Evolutionary conservation across 129 eudicot genomes (phyloP).

Genomic region (Lactuca saligna): DNA sequence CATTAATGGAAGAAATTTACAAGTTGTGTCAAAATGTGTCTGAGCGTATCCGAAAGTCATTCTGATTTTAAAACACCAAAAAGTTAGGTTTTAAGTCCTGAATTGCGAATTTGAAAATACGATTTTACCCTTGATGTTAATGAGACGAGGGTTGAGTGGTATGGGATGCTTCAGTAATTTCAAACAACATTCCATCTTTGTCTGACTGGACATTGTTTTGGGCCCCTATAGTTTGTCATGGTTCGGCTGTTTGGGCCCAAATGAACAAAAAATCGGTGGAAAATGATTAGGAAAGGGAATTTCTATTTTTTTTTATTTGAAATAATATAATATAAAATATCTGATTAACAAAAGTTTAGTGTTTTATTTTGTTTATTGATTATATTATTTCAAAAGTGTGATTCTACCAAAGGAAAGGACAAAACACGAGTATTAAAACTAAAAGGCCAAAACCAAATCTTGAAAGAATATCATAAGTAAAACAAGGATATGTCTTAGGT

Average conservation of each 20-base stretch:
- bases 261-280: slow-evolving; percentile 27
- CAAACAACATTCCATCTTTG: slow-evolving; percentile 7
- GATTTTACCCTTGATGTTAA: background rate
- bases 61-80: slow-evolving; percentile 34
- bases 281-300: slow-evolving; percentile 1
- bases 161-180: slow-evolving; percentile 17
- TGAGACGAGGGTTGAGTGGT: background rate
- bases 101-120: background rate
- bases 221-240: slow-evolving; percentile 28
- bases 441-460: no score
- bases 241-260: slow-evolving; percentile 31
- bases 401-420: no score
- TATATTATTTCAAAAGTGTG: no score
- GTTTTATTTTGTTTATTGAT: no score
- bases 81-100: slow-evolving; percentile 28
- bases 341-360: background rate
- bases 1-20: slow-evolving; percentile 8
- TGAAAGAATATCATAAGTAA: no score
- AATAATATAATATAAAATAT: background rate
- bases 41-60: slow-evolving; percentile 4
- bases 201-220: slow-evolving; percentile 25
- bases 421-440: no score
- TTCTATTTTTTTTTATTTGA: no score
- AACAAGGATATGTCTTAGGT: no score
- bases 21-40: slow-evolving; percentile 20